Evolutionary conservation across 176 grass and related monocot species (phyloP), one percentile per base, ranked within the genome.

Genomic region (Thalia dealbata): DNA sequence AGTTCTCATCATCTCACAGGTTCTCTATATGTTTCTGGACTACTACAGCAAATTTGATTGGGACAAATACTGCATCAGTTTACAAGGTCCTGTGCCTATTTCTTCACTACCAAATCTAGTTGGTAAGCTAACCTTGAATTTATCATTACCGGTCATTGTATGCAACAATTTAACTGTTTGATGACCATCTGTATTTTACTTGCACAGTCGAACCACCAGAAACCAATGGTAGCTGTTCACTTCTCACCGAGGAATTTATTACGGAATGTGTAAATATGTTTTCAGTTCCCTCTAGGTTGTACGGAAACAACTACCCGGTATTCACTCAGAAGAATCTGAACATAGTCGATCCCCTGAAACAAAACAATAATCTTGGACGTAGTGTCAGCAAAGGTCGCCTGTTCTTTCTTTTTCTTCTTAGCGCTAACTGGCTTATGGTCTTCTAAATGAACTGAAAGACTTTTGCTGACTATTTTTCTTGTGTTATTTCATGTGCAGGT

Each of bases 31-130:
- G 67, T 97, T 97, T 86, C 70, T 97, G 52, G 90, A 97, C 52
- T 97, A 84, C 64, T 97, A 88, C 78, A 92, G 95, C 59, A 91
- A 88, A 82, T 97, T 97, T 81, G 87, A 97, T 70, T 92, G 95
- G 95, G 90, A 97, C 7, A 88, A 72, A 32, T 85, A 88, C 35
- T 84, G 95, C 54, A 78, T 92, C 59, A 92, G 87, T 79, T 85
- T 97, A 52, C 76, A 75, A 65, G 95, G 89, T 58, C 81, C 89
- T 78, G 54, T 92, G 78, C 54, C 81, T 25, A 74, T 97, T 79
- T 81, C 90, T 80, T 92, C 85, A 61, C 51, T 88, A 13, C 95
- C 95, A 74, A 84, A 97, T 50, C 74, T 92, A 84, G 81, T 86
- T 72, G 75, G 93, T 97, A 90, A 86, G 89, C 76, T 11, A 69